Evolutionary conservation across 306 rosid genomes (phyloP), one percentile per base, ranked within the genome.

Genomic region (Cucurbita pepo): DNA sequence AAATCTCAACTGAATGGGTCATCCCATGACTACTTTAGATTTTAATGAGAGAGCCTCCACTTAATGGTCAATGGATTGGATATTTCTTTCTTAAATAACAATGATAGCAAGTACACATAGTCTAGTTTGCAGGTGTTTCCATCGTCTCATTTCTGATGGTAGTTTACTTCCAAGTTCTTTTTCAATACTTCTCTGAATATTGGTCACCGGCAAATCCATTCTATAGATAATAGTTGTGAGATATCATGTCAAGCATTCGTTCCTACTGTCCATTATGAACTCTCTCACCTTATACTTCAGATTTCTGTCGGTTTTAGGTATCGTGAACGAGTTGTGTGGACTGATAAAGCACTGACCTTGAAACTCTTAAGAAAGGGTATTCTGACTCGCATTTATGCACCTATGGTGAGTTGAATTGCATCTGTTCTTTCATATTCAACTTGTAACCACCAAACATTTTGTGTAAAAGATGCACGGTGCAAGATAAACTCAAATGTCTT

Each of bases 261-360:
- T n/a, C 10, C 10, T 18, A 65, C 71, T 21, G 37, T 41, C 37
- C 71, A 65, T 43, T 43, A 5, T 65, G 37, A 43, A n/a, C 5
- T 65, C 71, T 66, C 34, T 21, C 72, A 45, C 6, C 38, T 3
- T 43, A 18, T 4, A 11, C 41, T 41, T 12, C 38, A 54, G 52
- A 55, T 41, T 55, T 7, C 11, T 57, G 52, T 47, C 78, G 81
- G 77, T 61, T 82, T 74, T 77, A 93, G 98, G 98, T 93, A 93
- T 64, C 91, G 83, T 4, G 98, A 93, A 74, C 93, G 78, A 56
- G 80, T 93, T 81, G 98, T 90, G 71, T 93, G 98, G 98, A 82
- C 96, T 10, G 90, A 90, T 79, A 82, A 75, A 79, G 30, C 80
- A 37, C 81, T 90, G 56, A 90, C 79, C 80, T 71, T 81, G 81